These are phyloP conservation scores for Nakazawaea holstii DNA, from an alignment of 805 yeast species.

Conservation along the genomic window DNA sequence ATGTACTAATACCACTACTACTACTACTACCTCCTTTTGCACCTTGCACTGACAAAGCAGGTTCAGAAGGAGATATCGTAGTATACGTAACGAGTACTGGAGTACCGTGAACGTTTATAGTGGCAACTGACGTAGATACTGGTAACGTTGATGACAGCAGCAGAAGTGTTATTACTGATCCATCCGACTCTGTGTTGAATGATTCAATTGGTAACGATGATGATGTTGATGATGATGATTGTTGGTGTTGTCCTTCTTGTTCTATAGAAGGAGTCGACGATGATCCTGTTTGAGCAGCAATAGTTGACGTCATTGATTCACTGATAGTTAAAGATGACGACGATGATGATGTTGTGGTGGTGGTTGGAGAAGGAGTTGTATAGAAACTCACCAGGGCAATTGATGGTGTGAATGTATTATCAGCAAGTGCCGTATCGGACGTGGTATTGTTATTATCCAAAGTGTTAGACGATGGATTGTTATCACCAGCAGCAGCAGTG, in stretches of 20 bases:
- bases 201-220: neutral
- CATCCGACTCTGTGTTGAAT: neutral
- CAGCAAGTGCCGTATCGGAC: neutral
- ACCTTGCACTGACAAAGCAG: neutral
- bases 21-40: neutral
- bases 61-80: neutral
- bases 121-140: neutral
- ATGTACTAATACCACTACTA: too few species aligned
- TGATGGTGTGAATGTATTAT: neutral
- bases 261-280: neutral
- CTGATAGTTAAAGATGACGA: too few species aligned
- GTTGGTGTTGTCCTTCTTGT: neutral
- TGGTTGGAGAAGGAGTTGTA: neutral
- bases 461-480: too few species aligned
- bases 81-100: neutral
- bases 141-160: neutral
- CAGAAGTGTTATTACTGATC: neutral
- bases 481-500: too few species aligned
- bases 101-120: neutral
- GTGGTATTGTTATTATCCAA: neutral
- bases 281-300: too few species aligned
- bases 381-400: neutral
- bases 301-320: too few species aligned
- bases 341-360: neutral
- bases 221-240: neutral